Evolutionary conservation across 2,329 filamentous ascomycete species (phyloP).

Genomic region (Arthrobotrys megalospora): DNA sequence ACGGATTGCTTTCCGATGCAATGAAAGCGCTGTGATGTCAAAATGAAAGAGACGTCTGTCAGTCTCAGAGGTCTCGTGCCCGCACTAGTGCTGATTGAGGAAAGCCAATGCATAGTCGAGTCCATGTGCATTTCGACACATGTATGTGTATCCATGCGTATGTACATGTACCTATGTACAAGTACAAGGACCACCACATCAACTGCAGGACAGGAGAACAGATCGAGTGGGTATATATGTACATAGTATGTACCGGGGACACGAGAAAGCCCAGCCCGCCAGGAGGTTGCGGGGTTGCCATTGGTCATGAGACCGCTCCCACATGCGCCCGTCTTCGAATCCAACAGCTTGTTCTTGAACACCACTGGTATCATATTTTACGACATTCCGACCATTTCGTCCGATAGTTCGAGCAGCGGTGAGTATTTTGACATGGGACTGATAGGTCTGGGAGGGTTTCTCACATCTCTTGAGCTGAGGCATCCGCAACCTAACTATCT

Average conservation of each 20-base stretch:
- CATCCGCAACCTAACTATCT: constrained; percentile 16
- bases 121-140: constrained; percentile 29
- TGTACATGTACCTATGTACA: constrained; percentile 21
- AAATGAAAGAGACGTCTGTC: constrained; percentile 17
- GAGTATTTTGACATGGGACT: constrained; percentile 24
- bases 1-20: not conserved
- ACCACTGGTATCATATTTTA: constrained; percentile 40
- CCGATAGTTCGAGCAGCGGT: constrained; percentile 25
- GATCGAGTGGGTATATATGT: not conserved
- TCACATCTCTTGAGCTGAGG: constrained; percentile 29
- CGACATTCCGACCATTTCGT: constrained; percentile 25
- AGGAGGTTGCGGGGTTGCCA: constrained; percentile 42
- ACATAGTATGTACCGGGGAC: constrained; percentile 11
- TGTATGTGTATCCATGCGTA: constrained; percentile 4
- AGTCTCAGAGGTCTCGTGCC: constrained; percentile 32
- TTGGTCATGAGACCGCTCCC: constrained; percentile 53
- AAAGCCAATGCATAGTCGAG: constrained; percentile 24
- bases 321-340: constrained; percentile 43
- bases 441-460: constrained; percentile 21
- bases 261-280: constrained; percentile 13
- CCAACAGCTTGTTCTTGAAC: constrained; percentile 36
- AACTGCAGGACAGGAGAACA: not conserved
- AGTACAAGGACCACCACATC: not conserved
- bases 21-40: not conserved
- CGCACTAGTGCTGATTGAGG: constrained; percentile 29